A percentile compares a stretch with the other conserved stretches of the same genome.
These are phyloP conservation scores for Colletotrichum tropicale DNA, from an alignment of 2,329 filamentous ascomycete genomes.

Conservation along the genomic window DNA sequence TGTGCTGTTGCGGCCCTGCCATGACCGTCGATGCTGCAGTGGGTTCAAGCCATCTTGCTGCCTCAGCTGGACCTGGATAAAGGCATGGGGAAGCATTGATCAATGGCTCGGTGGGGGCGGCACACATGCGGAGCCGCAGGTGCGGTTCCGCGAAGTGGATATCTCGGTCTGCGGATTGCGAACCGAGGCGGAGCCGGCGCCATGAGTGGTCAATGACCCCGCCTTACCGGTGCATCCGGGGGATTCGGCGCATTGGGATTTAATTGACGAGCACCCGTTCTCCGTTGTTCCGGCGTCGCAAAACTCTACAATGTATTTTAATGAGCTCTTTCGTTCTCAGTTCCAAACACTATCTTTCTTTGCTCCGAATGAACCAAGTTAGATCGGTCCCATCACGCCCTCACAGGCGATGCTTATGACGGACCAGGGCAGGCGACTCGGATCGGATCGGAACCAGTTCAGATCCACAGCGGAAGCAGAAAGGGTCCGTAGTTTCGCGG, in stretches of 20 bases:
- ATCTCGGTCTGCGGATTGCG: not conserved
- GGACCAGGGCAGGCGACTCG: not conserved
- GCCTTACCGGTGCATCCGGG: not conserved
- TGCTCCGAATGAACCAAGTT: too few species aligned
- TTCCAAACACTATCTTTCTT: too few species aligned
- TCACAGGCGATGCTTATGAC: not conserved
- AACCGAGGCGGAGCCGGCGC: not conserved
- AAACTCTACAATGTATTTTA: too few species aligned
- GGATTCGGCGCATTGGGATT: not conserved
- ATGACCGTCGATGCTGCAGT: not conserved
- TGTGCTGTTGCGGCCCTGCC: not conserved
- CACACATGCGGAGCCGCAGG: not conserved
- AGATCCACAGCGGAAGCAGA: not conserved
- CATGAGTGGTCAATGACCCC: not conserved
- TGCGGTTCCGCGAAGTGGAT: not conserved
- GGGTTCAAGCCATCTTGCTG: not conserved
- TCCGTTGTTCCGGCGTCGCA: not conserved
- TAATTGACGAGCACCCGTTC: not conserved
- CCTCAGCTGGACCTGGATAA: not conserved
- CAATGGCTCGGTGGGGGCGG: not conserved
- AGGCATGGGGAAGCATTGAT: not conserved
- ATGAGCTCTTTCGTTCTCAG: too few species aligned
- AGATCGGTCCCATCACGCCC: not conserved
- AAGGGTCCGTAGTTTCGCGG: not conserved
- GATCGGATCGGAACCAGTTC: not conserved